phyloP scores from a whole-genome alignment of 2,329 filamentous ascomycete genomes.

The Capronia americana region DNA sequence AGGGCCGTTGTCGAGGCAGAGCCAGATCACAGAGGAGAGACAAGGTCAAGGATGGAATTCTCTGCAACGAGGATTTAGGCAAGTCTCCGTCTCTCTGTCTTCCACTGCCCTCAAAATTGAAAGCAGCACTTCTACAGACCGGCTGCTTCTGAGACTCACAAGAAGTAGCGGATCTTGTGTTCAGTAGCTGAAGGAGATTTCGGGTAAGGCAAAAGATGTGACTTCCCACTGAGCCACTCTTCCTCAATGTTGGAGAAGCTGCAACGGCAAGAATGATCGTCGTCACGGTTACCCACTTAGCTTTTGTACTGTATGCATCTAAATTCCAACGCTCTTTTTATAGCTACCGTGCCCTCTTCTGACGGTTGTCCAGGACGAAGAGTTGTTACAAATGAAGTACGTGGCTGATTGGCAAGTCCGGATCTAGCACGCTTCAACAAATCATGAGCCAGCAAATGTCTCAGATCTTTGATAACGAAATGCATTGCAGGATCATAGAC shows the following conservation, averaged over 20 bases:
- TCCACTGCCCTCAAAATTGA: background rate
- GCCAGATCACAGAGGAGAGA: background rate
- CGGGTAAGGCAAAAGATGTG: background rate
- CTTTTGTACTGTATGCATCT: background rate
- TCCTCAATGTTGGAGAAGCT: background rate
- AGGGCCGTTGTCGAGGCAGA: background rate
- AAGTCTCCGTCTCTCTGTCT: background rate
- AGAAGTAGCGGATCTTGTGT: background rate
- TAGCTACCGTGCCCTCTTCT: conserved; percentile 2
- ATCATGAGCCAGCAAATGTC: conserved; percentile 31
- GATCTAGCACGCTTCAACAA: conserved; percentile 30
- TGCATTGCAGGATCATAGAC: background rate
- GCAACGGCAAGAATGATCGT: conserved; percentile 11
- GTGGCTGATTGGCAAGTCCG: conserved; percentile 26
- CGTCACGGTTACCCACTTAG: conserved; percentile 1
- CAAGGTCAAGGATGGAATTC: background rate
- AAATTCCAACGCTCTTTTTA: background rate
- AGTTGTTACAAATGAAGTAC: conserved; percentile 4
- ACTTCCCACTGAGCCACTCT: background rate
- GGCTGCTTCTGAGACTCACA: background rate
- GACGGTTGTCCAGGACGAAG: background rate
- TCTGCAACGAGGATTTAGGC: background rate
- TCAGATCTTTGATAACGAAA: conserved; percentile 25
- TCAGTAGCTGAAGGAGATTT: background rate
- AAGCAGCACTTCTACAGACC: too few species aligned